A percentile compares a stretch with the other conserved stretches of the same genome.
These are phyloP conservation scores for Saccharomycopsis sp. DNA, from an alignment of 805 yeast species.

Conservation along the genomic window DNA sequence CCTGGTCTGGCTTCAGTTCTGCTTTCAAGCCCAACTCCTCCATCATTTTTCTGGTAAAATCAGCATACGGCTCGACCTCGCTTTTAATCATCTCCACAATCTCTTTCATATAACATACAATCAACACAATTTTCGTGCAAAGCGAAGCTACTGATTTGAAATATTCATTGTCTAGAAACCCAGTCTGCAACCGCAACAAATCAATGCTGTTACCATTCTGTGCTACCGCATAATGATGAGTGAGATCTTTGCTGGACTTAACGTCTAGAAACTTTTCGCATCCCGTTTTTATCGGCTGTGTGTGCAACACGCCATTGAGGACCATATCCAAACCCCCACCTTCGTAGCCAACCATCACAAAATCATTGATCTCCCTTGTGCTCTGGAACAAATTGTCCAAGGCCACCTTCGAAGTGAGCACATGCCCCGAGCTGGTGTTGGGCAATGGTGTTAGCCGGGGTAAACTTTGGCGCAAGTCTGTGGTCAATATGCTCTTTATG, in stretches of 20 bases:
- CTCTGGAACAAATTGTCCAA: constrained; percentile 26
- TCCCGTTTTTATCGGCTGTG: too few relatives aligned
- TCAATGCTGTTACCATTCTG: too few relatives aligned
- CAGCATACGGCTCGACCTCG: too few relatives aligned
- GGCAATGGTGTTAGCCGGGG: constrained; percentile 32
- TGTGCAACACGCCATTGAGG: constrained; percentile 31
- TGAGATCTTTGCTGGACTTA: too few relatives aligned
- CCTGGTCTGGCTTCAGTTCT: too few relatives aligned
- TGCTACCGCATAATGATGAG: too few relatives aligned
- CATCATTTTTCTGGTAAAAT: too few relatives aligned
- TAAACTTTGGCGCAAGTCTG: too few relatives aligned
- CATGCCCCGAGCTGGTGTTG: constrained; percentile 17
- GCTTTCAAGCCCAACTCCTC: too few relatives aligned
- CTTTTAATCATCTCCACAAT: constrained; percentile 26
- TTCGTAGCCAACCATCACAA: constrained; percentile 26
- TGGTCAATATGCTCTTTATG: too few relatives aligned
- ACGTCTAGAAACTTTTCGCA: too few relatives aligned
- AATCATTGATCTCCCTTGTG: constrained; percentile 21
- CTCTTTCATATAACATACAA: constrained; percentile 29
- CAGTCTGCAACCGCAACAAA: too few relatives aligned
- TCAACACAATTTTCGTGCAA: constrained; percentile 28
- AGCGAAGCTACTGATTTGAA: constrained; percentile 8
- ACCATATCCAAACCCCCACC: constrained; percentile 25
- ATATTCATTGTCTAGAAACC: constrained; percentile 3
- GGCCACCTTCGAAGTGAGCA: constrained; percentile 25